Evolutionary conservation across 148 eudicot species (phyloP), one percentile per base, ranked within the genome.

Genomic region (Bassia scoparia): DNA sequence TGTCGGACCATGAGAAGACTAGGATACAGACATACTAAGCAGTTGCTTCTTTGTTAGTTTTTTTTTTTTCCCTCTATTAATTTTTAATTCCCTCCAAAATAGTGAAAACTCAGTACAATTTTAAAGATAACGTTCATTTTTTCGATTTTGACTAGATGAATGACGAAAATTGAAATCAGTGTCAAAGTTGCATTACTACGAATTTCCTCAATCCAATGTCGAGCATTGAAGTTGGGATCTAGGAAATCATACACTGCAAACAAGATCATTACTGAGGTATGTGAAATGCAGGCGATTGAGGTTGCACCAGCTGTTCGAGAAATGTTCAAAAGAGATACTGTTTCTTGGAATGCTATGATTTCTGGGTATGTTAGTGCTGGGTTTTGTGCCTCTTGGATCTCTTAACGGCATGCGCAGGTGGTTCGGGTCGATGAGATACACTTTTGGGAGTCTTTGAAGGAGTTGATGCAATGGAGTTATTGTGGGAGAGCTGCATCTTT

Each of bases 331-430:
- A 76, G 87, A 77, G 88, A 85, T 31, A 79, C 83, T 21, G 86
- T 80, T 50, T 82, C 90, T 59, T 89, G 94, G 90, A 89, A 90
- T 75, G 64, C 90, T 18, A 69, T 90, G 82, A 87, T 90, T 66
- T 54, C 87, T 67, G 93, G 88, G 10, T 84, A 83, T 69, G 87
- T 87, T 26, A 84, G 80, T 46, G 63, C 53, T 38, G 87, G 93
- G 70, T 67, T 50, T 18, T 74, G 81, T 49, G 33, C 20, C 68
- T 83, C 41, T 88, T 89, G 89, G 80, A 70, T 63, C 20, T 78
- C 35, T 62, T 90, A 37, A 73, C 60, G 52, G 73, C 52, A 90
- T 88, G 96, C 85, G 82, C 76, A 70, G 74, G 56, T 72, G 89
- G 83, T 61, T 61, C 33, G 43, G 43, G 6, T 53, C 52, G 54